These are phyloP conservation scores for Tetrahymena elliotti DNA, from an alignment of 73 alveolate genomes.

Conservation along the genomic window DNA sequence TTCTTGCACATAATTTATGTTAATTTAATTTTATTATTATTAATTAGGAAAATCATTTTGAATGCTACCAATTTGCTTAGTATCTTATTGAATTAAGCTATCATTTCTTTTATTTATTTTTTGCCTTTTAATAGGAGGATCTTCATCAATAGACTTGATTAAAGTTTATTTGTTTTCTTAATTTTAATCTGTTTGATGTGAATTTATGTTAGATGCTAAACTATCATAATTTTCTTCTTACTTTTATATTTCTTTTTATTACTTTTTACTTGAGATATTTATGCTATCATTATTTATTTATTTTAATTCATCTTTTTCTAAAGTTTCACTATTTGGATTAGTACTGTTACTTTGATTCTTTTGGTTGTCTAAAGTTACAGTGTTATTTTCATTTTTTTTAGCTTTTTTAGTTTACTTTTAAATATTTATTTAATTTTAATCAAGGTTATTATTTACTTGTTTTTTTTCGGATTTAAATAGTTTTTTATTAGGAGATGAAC, in stretches of 20 bases:
- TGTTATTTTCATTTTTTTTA: not conserved
- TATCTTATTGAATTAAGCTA: not conserved
- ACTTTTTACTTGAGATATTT: not conserved
- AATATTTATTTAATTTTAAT: too few relatives aligned
- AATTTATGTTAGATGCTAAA: too few relatives aligned
- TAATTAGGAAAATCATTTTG: not conserved
- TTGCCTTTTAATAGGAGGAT: not conserved
- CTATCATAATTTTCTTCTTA: not conserved
- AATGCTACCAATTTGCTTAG: too few relatives aligned
- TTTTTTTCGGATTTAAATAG: not conserved
- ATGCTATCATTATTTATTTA: not conserved
- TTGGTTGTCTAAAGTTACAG: not conserved
- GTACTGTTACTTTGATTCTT: too few relatives aligned
- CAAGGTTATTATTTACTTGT: not conserved
- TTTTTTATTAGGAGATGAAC: not conserved
- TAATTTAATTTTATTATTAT: too few relatives aligned
- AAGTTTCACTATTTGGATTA: not conserved
- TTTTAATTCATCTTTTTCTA: not conserved
- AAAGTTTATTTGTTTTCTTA: too few relatives aligned
- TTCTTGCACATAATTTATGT: too few relatives aligned
- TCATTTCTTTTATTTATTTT: not conserved
- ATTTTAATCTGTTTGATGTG: too few relatives aligned
- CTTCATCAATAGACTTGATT: not conserved
- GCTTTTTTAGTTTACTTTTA: not conserved
- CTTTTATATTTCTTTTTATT: not conserved